phyloP scores from a whole-genome alignment of 169 alveolate species.

The Plasmodium malariae region DNA sequence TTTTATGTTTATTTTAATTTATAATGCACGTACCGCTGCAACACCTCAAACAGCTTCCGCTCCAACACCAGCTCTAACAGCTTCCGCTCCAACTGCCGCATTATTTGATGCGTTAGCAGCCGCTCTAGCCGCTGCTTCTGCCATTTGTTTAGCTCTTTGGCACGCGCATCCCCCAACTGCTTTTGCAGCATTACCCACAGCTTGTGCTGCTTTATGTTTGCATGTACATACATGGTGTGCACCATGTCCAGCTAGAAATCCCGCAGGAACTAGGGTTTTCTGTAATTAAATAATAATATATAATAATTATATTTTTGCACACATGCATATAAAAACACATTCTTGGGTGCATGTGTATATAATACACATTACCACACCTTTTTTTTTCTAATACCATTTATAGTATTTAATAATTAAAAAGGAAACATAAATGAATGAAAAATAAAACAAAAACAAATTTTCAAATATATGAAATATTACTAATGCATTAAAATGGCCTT shows the following conservation, averaged over 20 bases:
- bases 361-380: not conserved
- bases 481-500: not conserved
- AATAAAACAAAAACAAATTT: not conserved
- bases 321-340: not conserved
- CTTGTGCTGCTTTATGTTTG: not conserved
- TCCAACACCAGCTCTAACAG: too few relatives aligned
- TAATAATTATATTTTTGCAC: not conserved
- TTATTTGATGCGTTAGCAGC: too few relatives aligned
- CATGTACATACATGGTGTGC: not conserved
- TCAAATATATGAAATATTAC: slow-evolving; percentile 12
- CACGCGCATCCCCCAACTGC: not conserved
- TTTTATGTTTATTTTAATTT: not conserved
- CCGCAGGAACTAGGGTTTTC: not conserved
- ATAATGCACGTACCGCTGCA: too few relatives aligned
- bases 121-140: not conserved
- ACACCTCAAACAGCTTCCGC: too few relatives aligned
- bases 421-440: not conserved
- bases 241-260: not conserved
- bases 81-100: too few relatives aligned
- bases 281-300: not conserved
- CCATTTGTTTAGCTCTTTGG: not conserved
- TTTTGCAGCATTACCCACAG: not conserved
- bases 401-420: too few relatives aligned
- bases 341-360: not conserved
- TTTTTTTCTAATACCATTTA: too few relatives aligned